Conservation (phyloP, 768 basidiomycete species). For the Mycena amicta region DNA sequence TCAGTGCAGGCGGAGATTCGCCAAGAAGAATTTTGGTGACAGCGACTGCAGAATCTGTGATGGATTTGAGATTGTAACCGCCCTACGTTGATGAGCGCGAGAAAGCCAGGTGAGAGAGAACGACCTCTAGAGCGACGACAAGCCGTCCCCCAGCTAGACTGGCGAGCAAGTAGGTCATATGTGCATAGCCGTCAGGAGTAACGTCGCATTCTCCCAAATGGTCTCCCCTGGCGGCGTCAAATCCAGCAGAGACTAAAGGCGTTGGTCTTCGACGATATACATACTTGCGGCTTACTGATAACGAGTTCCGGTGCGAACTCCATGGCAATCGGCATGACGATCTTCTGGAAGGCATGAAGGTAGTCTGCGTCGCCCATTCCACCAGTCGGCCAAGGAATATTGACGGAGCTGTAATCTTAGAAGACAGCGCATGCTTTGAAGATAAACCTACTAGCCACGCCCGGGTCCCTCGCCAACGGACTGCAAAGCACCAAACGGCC, state of each 20-base stretch:
- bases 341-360: slow-evolving; percentile 91
- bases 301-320: slow-evolving; percentile 97
- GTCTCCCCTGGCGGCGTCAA: slow-evolving; percentile 95
- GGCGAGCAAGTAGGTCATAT: slow-evolving; percentile 98
- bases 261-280: background rate
- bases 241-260: slow-evolving; percentile 88
- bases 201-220: slow-evolving; percentile 90
- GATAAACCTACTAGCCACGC: slow-evolving; percentile 73
- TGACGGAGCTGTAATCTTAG: slow-evolving; percentile 70
- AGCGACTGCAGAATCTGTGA: slow-evolving; percentile 84
- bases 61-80: slow-evolving; percentile 91
- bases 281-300: slow-evolving; percentile 83
- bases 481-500: slow-evolving; percentile 84
- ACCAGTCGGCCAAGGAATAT: slow-evolving; percentile 88
- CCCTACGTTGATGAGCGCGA: slow-evolving; percentile 55
- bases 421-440: background rate
- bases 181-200: slow-evolving; percentile 90
- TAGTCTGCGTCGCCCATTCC: slow-evolving; percentile 97
- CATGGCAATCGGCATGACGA: slow-evolving; percentile 95
- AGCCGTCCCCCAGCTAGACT: slow-evolving; percentile 86
- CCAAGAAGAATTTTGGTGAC: slow-evolving; percentile 90
- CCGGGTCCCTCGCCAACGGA: slow-evolving; percentile 86
- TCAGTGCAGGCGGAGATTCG: slow-evolving; percentile 76
- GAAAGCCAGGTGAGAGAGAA: background rate
- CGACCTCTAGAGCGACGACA: slow-evolving; percentile 89